Conservation (phyloP, 2,329 filamentous ascomycete species). For the Neofusicoccum cordaticola region DNA sequence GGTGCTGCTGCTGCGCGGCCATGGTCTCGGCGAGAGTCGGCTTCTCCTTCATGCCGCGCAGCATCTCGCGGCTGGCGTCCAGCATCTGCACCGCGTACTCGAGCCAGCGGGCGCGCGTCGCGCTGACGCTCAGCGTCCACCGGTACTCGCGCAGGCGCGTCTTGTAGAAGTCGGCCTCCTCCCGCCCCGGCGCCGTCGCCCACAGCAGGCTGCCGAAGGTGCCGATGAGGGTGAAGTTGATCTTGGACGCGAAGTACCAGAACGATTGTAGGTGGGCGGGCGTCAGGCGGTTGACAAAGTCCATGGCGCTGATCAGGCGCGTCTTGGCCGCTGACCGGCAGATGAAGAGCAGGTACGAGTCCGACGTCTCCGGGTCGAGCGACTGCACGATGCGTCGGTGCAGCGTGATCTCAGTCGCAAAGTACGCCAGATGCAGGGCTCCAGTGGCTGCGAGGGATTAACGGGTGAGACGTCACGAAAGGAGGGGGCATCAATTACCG, state of each 20-base stretch:
- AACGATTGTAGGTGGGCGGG: constrained; percentile 84
- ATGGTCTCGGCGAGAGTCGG: constrained; percentile 23
- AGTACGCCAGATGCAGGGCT: constrained; percentile 87
- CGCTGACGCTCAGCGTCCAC: constrained; percentile 88
- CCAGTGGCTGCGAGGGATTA: constrained; percentile 26
- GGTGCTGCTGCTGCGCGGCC: background rate
- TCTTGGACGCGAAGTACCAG: constrained; percentile 86
- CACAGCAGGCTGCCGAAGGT: constrained; percentile 89
- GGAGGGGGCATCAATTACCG: constrained; percentile 27
- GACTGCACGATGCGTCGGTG: constrained; percentile 88
- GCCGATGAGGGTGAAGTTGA: constrained; percentile 91
- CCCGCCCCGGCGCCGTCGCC: constrained; percentile 80
- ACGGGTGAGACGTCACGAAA: constrained; percentile 1
- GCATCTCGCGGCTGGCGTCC: constrained; percentile 43
- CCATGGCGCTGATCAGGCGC: constrained; percentile 90
- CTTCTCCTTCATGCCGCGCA: constrained; percentile 46
- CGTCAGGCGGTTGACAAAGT: constrained; percentile 90
- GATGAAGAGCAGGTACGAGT: constrained; percentile 79
- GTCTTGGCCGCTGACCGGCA: constrained; percentile 93
- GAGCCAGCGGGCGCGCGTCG: constrained; percentile 61
- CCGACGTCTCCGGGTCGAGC: constrained; percentile 52
- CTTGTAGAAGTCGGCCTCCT: constrained; percentile 92
- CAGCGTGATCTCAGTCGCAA: constrained; percentile 89
- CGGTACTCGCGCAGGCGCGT: constrained; percentile 82
- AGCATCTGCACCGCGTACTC: constrained; percentile 46